phyloP scores from a whole-genome alignment of 805 yeast species.

The Tetrapisispora iriomotensis region DNA sequence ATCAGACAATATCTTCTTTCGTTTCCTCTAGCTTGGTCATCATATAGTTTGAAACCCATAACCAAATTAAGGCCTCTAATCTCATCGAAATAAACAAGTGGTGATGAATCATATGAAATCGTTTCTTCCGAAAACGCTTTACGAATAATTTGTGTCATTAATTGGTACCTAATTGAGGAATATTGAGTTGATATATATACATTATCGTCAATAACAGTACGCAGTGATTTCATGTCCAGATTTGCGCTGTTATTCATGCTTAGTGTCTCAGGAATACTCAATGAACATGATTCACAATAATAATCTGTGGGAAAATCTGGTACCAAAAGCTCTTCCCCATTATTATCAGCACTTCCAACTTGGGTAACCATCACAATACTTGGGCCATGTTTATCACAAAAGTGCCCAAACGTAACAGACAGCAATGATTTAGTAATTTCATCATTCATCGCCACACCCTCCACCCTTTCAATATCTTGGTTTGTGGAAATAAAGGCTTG shows the following conservation, averaged over 20 bases:
- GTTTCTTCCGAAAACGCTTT: constrained; percentile 61
- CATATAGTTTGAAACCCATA: constrained; percentile 51
- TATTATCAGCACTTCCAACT: constrained; percentile 13
- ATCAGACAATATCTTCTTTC: constrained; percentile 58
- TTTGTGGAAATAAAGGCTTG: too few species aligned
- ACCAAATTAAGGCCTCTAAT: constrained; percentile 50
- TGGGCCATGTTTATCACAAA: constrained; percentile 75
- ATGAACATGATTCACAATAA: constrained; percentile 52
- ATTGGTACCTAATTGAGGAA: constrained; percentile 44
- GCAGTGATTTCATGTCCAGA: constrained; percentile 24
- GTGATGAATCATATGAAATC: constrained; percentile 45
- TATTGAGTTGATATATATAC: constrained; percentile 49
- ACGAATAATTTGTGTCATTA: constrained; percentile 51
- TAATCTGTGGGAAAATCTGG: constrained; percentile 37
- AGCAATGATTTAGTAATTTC: constrained; percentile 3
- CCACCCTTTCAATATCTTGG: too few species aligned
- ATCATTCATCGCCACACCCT: too few species aligned
- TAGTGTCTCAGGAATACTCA: constrained; percentile 37
- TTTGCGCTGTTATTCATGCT: background rate
- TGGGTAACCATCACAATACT: constrained; percentile 57
- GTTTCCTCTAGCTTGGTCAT: constrained; percentile 61
- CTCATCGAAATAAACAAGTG: constrained; percentile 56
- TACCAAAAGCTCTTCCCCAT: constrained; percentile 24
- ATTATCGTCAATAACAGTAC: constrained; percentile 17
- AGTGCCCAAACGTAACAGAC: constrained; percentile 47